Evolutionary conservation across 495 filamentous ascomycete genomes (phyloP), one percentile per base, ranked within the genome.

Genomic region (Neurospora terricola): DNA sequence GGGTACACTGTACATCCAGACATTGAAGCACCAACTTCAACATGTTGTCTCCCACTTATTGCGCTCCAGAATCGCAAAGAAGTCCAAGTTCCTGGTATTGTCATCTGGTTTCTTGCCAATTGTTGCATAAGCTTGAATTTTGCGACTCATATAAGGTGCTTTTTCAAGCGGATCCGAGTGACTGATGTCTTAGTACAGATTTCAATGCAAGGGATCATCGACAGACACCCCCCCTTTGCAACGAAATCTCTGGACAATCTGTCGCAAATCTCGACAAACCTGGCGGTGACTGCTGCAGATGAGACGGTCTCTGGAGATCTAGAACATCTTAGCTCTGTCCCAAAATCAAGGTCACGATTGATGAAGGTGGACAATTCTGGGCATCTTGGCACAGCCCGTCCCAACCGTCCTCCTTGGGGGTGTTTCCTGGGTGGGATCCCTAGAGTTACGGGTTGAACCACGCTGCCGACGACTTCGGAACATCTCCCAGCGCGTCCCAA

Each of bases 221-320:
- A 34, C 54, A 30, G 12, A 30, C 27, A 8, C 54, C 54, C 23
- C 42, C 12, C 23, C 27, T 66, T 18, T 16, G 27, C 54, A 66
- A 36, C 27, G 27, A 36, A 34, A 16, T 66, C 54, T 66, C 27
- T 34, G 27, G 27, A 66, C 27, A 34, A 66, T 62, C 54, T 66
- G 14, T 66, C 12, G 54, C 54, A 62, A 62, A 62, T 62, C 54
- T 62, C 27, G 54, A 66, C 27, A 66, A 66, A 66, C 54, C 27
- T 34, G 54, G 54, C 54, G 54, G 54, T 66, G 54, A 34, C 54
- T 66, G 23, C 14, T 66, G 54, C 54, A 66, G 34, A 74, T 37
- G 74, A 72, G 75, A 70, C 76, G 74, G 77, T 76, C 78, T 76
- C 72, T 16, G 69, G 23, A 34, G 75, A 62, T 77, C 78, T 78